phyloP scores from a whole-genome alignment of 148 eudicot genomes.

The Heliamphora exappendiculata region DNA sequence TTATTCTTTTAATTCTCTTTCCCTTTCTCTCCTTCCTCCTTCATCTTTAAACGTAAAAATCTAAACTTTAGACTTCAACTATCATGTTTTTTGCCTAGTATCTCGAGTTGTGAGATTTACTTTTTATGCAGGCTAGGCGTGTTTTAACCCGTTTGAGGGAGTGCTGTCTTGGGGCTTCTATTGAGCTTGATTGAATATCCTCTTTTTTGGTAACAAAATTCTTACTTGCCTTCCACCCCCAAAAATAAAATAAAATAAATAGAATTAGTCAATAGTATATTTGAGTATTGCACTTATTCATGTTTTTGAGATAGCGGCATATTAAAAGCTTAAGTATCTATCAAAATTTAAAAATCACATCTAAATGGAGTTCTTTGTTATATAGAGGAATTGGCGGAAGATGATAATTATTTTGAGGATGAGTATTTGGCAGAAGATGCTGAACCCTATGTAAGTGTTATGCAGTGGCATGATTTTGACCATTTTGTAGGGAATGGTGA shows the following conservation, averaged over 20 bases:
- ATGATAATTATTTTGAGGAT: conserved; percentile 49
- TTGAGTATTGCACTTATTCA: background rate
- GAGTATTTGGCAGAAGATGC: conserved; percentile 51
- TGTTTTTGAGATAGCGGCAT: background rate
- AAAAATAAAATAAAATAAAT: too few relatives aligned
- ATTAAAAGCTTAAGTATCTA: background rate
- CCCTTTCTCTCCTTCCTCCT: too few relatives aligned
- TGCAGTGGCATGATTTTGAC: background rate
- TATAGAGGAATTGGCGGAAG: conserved; percentile 46
- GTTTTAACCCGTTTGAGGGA: too few relatives aligned
- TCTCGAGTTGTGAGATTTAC: background rate
- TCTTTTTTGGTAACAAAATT: too few relatives aligned
- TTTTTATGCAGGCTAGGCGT: background rate
- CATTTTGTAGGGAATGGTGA: background rate
- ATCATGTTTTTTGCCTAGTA: too few relatives aligned
- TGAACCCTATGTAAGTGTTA: conserved; percentile 48
- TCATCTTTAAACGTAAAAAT: too few relatives aligned
- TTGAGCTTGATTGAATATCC: too few relatives aligned
- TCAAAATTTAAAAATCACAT: background rate
- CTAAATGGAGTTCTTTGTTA: conserved; percentile 7
- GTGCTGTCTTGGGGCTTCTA: too few relatives aligned
- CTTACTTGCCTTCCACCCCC: too few relatives aligned
- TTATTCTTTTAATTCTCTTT: too few relatives aligned
- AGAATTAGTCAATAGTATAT: background rate
- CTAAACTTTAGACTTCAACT: too few relatives aligned